Percentiles rank a stretch among this genome's conserved stretches.
Evolutionary conservation across 2,329 filamentous ascomycete species (phyloP).

Genomic region (Pyrenophora tritici-repentis): DNA sequence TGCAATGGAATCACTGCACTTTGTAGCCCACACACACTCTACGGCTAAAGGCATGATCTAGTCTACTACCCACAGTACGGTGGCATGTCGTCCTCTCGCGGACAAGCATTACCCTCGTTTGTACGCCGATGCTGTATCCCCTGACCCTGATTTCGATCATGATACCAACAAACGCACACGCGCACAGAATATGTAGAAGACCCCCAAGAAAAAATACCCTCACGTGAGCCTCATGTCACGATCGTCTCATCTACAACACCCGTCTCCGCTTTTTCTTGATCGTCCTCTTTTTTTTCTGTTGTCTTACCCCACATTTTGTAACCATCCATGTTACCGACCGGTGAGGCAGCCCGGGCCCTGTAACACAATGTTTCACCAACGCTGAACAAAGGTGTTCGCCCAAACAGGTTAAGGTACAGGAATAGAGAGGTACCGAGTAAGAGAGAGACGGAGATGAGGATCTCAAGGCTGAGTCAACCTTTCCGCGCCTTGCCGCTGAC

Average conservation of each 20-base stretch:
- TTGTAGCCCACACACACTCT: conserved; percentile 17
- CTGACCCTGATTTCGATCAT: no score
- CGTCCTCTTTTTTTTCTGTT: not conserved
- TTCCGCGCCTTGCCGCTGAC: no score
- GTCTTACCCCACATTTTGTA: conserved; percentile 33
- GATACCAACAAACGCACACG: no score
- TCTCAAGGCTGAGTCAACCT: no score
- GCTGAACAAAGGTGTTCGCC: no score
- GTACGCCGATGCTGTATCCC: no score
- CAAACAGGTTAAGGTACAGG: no score
- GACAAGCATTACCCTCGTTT: not conserved
- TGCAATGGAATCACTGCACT: conserved; percentile 2
- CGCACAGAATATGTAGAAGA: no score
- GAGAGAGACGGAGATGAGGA: no score
- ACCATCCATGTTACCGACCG: conserved; percentile 21
- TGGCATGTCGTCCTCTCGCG: no score
- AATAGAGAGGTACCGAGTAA: no score
- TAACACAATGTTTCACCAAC: not conserved
- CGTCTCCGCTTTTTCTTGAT: conserved; percentile 7
- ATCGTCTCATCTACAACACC: not conserved
- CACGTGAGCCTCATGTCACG: conserved; percentile 27
- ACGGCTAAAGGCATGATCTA: conserved; percentile 30
- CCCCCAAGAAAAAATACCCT: not conserved
- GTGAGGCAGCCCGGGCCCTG: conserved; percentile 19
- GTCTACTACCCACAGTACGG: not conserved